These are phyloP conservation scores for Globisporangium cystogenes DNA, from an alignment of 352 stramenopile species.

Conservation along the genomic window DNA sequence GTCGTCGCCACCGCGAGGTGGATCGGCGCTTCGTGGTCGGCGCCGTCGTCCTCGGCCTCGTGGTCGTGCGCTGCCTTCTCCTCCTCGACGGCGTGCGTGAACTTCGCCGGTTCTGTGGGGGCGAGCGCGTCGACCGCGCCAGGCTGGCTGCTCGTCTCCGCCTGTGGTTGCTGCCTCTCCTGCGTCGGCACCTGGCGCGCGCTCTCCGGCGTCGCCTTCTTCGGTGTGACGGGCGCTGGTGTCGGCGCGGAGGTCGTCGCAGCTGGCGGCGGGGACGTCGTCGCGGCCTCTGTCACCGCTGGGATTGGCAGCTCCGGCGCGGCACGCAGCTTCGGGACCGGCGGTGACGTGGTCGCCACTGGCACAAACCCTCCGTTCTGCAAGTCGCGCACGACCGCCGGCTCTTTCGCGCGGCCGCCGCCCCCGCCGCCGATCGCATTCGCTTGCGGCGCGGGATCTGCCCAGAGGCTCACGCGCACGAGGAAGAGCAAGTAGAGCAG, in stretches of 20 bases:
- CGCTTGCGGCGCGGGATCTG: not conserved
- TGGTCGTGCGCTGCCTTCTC: constrained; percentile 16
- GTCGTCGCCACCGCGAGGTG: constrained; percentile 3
- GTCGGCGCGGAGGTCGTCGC: not conserved
- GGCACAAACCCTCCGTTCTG: not conserved
- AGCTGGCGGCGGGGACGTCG: not conserved
- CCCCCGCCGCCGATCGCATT: constrained; percentile 5
- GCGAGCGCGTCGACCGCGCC: constrained; percentile 1
- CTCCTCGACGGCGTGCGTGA: constrained; percentile 2
- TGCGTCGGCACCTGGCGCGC: constrained; percentile 5
- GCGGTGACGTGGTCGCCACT: not conserved
- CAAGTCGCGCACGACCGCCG: constrained; percentile 8
- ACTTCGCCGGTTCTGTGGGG: constrained; percentile 1
- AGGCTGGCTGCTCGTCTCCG: not conserved
- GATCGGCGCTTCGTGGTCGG: constrained; percentile 4
- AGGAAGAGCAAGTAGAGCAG: constrained; percentile 18
- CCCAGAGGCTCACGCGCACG: constrained; percentile 15
- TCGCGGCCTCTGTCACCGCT: not conserved
- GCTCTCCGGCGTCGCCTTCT: not conserved
- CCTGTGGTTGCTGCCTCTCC: not conserved
- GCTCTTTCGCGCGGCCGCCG: constrained; percentile 5
- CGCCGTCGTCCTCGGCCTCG: constrained; percentile 2
- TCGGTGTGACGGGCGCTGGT: not conserved
- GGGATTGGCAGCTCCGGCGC: constrained; percentile 4
- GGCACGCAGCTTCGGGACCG: constrained; percentile 6